phyloP scores from a whole-genome alignment of 2,329 filamentous ascomycete species.

The Xylaria sp. region DNA sequence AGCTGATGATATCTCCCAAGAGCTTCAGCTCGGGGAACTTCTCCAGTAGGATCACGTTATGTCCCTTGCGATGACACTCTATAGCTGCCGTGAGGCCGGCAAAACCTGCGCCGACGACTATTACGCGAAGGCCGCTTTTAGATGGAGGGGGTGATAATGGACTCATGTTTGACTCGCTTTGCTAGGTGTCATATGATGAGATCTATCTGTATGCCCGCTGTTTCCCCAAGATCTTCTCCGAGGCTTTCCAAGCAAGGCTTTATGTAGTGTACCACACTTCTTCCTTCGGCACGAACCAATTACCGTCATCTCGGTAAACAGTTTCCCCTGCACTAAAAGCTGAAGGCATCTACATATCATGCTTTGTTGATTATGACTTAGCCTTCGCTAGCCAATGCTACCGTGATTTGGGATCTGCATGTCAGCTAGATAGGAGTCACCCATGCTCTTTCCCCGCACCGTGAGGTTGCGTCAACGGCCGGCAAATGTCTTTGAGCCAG shows the following conservation, averaged over 20 bases:
- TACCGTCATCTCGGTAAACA: slow-evolving; percentile 19
- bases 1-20: slow-evolving; percentile 63
- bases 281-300: slow-evolving; percentile 7
- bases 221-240: not conserved
- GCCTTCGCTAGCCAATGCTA: slow-evolving; percentile 14
- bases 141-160: slow-evolving; percentile 39
- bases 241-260: slow-evolving; percentile 2
- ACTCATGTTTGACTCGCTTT: slow-evolving; percentile 37
- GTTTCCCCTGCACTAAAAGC: slow-evolving; percentile 4
- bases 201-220: slow-evolving; percentile 13
- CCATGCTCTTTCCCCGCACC: slow-evolving; percentile 35
- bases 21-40: slow-evolving; percentile 58
- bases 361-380: not conserved
- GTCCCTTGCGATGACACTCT: slow-evolving; percentile 67
- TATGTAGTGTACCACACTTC: slow-evolving; percentile 12
- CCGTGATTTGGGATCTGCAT: slow-evolving; percentile 19
- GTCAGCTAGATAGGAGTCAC: slow-evolving; percentile 20
- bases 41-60: slow-evolving; percentile 59
- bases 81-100: slow-evolving; percentile 69
- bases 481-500: slow-evolving; percentile 28
- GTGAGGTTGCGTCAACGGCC: slow-evolving; percentile 29
- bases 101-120: slow-evolving; percentile 66
- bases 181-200: not conserved
- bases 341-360: not conserved
- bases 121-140: slow-evolving; percentile 57